Evolutionary conservation across 164 flowering plant genomes (phyloP).

Genomic region (Dillenia turbinata): DNA sequence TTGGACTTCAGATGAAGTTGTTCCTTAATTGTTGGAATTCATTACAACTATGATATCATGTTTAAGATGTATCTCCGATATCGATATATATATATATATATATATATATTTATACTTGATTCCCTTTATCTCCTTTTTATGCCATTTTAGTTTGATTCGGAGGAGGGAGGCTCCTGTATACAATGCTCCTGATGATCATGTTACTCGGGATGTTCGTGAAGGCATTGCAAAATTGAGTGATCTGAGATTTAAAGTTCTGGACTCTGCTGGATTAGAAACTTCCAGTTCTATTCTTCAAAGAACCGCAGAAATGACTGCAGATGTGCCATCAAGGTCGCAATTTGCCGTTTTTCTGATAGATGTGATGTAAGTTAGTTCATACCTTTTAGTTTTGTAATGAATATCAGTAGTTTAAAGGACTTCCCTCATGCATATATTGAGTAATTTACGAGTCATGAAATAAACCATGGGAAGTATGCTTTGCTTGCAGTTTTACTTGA

Average conservation of each 20-base stretch:
- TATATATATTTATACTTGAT: neutral
- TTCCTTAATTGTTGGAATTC: neutral
- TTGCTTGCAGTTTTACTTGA: no score
- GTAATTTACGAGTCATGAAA: no score
- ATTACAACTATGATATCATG: neutral
- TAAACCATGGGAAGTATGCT: no score
- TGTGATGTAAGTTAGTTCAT: constrained; percentile 57
- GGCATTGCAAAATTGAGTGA: constrained; percentile 91
- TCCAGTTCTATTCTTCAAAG: constrained; percentile 85
- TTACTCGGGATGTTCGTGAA: constrained; percentile 90
- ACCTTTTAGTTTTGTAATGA: neutral
- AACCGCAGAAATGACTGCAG: constrained; percentile 80
- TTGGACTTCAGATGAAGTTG: constrained; percentile 17
- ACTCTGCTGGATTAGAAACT: constrained; percentile 95
- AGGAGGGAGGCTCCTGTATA: constrained; percentile 97
- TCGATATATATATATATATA: neutral
- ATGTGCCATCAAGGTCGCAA: constrained; percentile 64
- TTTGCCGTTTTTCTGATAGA: constrained; percentile 77
- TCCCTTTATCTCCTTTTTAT: neutral
- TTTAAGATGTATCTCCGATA: neutral
- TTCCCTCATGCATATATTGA: no score
- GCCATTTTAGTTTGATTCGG: constrained; percentile 52
- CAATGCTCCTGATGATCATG: constrained; percentile 95
- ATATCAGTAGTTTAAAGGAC: neutral
- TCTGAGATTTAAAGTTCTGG: constrained; percentile 82